phyloP scores from a whole-genome alignment of 192 early-diverging fungal species.

The Lobosporangium transversale region DNA sequence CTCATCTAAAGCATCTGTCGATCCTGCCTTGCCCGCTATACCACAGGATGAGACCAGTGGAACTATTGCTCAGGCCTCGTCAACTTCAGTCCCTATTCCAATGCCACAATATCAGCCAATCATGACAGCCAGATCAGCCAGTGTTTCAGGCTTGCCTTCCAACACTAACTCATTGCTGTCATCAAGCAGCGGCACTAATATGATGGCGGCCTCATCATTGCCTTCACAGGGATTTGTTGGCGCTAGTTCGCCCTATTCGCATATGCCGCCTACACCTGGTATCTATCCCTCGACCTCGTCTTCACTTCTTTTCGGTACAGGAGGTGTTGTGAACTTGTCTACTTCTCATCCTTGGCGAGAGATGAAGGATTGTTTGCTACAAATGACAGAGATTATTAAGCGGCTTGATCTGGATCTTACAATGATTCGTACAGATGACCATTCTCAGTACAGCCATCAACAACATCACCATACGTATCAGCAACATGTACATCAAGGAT shows the following conservation, averaged over 20 bases:
- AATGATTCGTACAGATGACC: conserved; percentile 43
- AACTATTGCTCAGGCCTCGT: conserved; percentile 2
- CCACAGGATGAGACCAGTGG: conserved; percentile 26
- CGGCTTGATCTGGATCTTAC: conserved; percentile 40
- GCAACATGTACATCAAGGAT: conserved; percentile 14
- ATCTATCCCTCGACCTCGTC: not conserved
- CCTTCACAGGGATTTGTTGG: conserved; percentile 33
- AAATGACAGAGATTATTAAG: conserved; percentile 52
- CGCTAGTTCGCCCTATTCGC: not conserved
- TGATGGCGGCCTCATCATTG: conserved; percentile 24
- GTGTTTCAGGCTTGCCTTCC: conserved; percentile 24
- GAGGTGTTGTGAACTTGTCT: not conserved
- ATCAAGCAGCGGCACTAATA: not conserved
- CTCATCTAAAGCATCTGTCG: conserved; percentile 25
- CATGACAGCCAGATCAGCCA: conserved; percentile 31
- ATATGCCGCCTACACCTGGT: conserved; percentile 5
- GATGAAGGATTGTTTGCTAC: conserved; percentile 41
- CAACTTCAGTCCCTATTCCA: not conserved
- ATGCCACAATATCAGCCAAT: conserved; percentile 17
- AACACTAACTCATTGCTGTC: not conserved
- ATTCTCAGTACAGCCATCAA: conserved; percentile 5
- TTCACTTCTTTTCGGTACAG: conserved; percentile 4
- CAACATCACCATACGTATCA: conserved; percentile 12
- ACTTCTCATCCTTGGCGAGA: conserved; percentile 36
- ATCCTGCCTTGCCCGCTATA: conserved; percentile 39